These are phyloP conservation scores for Aspergillus bertholletiae DNA, from an alignment of 495 filamentous ascomycete species.

Conservation along the genomic window DNA sequence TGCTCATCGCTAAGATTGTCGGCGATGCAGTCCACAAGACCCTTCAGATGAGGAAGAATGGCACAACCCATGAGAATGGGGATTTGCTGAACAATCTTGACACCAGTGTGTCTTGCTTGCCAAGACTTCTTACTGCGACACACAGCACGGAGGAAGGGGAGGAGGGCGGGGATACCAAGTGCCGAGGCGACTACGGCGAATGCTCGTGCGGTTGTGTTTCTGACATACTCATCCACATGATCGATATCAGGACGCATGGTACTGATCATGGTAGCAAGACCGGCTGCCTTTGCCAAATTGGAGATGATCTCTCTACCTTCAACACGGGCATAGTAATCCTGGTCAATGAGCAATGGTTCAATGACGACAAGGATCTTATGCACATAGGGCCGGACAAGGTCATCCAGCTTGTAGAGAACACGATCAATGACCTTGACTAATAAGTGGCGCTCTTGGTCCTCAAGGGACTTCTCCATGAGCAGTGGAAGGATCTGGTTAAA, in stretches of 20 bases:
- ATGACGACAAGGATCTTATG: slow-evolving; percentile 99
- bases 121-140: slow-evolving; percentile 98
- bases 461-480: slow-evolving; percentile 97
- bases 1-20: slow-evolving; percentile 97
- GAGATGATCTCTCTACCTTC: slow-evolving; percentile 99
- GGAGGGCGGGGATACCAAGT: slow-evolving; percentile 89
- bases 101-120: slow-evolving; percentile 98
- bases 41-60: slow-evolving; percentile 92
- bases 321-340: slow-evolving; percentile 98
- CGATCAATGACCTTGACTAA: slow-evolving; percentile 99
- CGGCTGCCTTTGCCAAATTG: slow-evolving; percentile 93
- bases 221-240: slow-evolving; percentile 97
- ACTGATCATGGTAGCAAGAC: slow-evolving; percentile 98
- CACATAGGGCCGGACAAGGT: slow-evolving; percentile 92
- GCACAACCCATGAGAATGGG: slow-evolving; percentile 99
- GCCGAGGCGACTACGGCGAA: slow-evolving; percentile 98
- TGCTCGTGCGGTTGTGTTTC: slow-evolving; percentile 96
- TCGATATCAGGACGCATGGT: slow-evolving; percentile 99
- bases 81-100: slow-evolving; percentile 98
- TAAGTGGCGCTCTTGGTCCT: slow-evolving; percentile 97
- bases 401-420: slow-evolving; percentile 96
- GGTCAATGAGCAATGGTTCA: slow-evolving; percentile 96
- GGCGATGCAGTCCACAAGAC: slow-evolving; percentile 92
- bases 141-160: slow-evolving; percentile 93
- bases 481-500: slow-evolving; percentile 98